Evolutionary conservation across 2,329 filamentous ascomycete species (phyloP), one percentile per base, ranked within the genome.

Genomic region (Cercospora zeina): DNA sequence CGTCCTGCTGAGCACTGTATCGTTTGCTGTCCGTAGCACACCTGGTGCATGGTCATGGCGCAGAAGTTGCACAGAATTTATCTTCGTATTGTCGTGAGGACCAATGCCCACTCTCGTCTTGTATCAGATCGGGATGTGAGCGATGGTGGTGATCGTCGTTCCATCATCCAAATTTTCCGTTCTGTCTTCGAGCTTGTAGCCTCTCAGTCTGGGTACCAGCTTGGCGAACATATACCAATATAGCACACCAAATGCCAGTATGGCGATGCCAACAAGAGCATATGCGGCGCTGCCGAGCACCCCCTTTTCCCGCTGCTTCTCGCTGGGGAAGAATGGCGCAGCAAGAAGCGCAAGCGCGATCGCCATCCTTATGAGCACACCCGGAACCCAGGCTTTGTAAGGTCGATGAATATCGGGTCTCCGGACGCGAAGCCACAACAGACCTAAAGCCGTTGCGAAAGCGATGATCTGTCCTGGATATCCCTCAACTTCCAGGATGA

Each of bases 221-320:
- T 85, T 78, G 0, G 87, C 87, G 83, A 85, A 89, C 1, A 89
- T 64, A 65, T 84, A 86, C 89, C 89, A 91, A 71, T 91, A 91
- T 0, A 84, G 1, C 0, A 87, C 70, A 0, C 83, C 87, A 53
- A 85, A 82, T 0, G 81, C 34, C 34, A 89, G 76, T 59, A 81
- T 79, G 70, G 80, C 75, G 45, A 80, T 74, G 0, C 80, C 82
- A 13, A 84, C 80, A 45, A 84, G 72, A 1, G 81, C 81, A 73
- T 84, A 84, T 0, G 80, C 81, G 5, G 78, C 81, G 70, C 82
- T 82, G 70, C 80, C 83, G 61, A 83, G 78, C 59, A 73, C 70
- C 31, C 78, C 77, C 60, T 80, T 78, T 8, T 76, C 75, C 58
- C 77, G 77, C 19, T 82, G 78, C 1, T 81, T 74, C 0, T 75